Evolutionary conservation across 2,329 filamentous ascomycete genomes (phyloP), one percentile per base, ranked within the genome.

Genomic region (Fusarium sp.): DNA sequence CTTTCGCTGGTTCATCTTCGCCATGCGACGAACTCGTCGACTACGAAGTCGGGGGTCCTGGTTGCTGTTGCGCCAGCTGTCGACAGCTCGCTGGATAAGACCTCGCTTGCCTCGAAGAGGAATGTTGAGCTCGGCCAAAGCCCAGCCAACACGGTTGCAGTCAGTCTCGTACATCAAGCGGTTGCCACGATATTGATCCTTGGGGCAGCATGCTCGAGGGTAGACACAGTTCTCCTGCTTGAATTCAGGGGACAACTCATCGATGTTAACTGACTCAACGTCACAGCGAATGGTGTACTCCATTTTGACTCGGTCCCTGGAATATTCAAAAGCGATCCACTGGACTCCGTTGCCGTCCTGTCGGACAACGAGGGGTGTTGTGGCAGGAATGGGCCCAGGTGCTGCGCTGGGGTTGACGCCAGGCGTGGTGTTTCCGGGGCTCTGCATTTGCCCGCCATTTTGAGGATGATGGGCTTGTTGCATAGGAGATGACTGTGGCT

Each of bases 101-200:
- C 96, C 96, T 73, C 96, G 89, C 85, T 98, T 98, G 72, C 95
- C 95, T 68, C 95, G 89, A 62, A 98, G 86, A 60, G 92, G 92
- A 9, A 94, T 91, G 79, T 99, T 99, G 55, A 99, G 83, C 77
- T 98, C 92, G 4, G 96, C 96, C 71, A 99, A 82, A 13, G 95
- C 95, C 96, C 96, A 99, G n/a, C 96, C 96, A n/a, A 99, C 96
- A 1, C 94, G 93, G 82, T 99, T 99, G 86, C 96, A 99, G 82
- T 99, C 96, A 16, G 93, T 97, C 83, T 99, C 96, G 80, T 99
- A 99, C 72, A 96, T 92, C 72, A 97, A 83, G 16, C 96, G 91
- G 79, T 99, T 99, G 65, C 96, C 96, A 63, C 94, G 91, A 84
- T 99, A 99, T 78, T 97, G 92, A 62, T 98, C 95, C 81, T 98